Percentiles rank a stretch among this genome's conserved stretches.
These are phyloP conservation scores for Quercus alba DNA, from an alignment of 306 rosid species.

Conservation along the genomic window DNA sequence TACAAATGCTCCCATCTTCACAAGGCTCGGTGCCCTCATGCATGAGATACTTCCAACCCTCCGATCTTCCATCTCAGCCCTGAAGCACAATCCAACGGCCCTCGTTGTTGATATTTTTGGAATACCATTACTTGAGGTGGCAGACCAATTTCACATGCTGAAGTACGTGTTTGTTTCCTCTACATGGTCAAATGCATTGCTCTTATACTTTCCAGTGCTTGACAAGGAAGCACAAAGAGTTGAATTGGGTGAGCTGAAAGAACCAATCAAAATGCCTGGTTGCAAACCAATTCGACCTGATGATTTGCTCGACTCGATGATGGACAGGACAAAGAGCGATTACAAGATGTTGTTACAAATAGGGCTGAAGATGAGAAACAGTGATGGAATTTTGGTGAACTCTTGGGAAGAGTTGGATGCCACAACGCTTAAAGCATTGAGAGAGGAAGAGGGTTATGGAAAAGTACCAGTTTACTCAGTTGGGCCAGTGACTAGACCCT, in stretches of 20 bases:
- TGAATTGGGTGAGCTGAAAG: neutral
- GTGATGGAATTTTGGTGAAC: slow-evolving; percentile 61
- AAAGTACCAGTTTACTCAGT: slow-evolving; percentile 36
- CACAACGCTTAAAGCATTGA: neutral
- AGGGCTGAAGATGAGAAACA: neutral
- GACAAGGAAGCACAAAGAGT: no score
- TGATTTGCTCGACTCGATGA: slow-evolving; percentile 34
- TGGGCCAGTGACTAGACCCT: slow-evolving; percentile 46
- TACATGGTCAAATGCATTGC: no score
- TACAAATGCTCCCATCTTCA: neutral
- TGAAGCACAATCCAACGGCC: neutral
- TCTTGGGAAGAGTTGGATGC: slow-evolving; percentile 56
- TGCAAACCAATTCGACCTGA: slow-evolving; percentile 27
- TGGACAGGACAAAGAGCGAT: slow-evolving; percentile 1
- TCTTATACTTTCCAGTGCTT: no score
- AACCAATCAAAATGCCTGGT: neutral
- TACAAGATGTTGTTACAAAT: neutral
- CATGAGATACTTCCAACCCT: neutral
- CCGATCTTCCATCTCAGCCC: neutral
- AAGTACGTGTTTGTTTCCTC: neutral
- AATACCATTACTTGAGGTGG: neutral
- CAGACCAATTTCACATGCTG: neutral
- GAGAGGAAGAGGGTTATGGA: slow-evolving; percentile 13
- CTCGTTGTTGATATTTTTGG: neutral
- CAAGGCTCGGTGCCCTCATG: neutral